Evolutionary conservation across 192 early-diverging fungal species (phyloP), one percentile per base, ranked within the genome.

Genomic region (Backusella macrospora): DNA sequence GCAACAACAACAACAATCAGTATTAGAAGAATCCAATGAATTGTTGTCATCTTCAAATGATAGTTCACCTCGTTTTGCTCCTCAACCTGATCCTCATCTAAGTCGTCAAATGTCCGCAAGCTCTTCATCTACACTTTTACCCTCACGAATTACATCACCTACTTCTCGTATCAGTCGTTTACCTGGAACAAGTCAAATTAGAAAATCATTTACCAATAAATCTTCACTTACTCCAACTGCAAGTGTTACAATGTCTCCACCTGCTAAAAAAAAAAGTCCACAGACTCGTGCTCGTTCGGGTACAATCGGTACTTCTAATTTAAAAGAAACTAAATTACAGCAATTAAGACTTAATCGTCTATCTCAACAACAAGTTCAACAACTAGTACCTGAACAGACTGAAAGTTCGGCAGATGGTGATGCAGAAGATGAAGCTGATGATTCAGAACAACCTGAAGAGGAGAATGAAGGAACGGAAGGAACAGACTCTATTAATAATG

Each of bases 401-500:
- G 72, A 67, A 47, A 71, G 80, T 29, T 80, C 81, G 18, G 38
- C 26, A 0, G 49, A 67, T 23, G 52, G 77, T 18, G 75, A 80
- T 13, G 65, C 76, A 64, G 75, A 79, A 39, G 76, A 81, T 21
- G 76, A 83, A 65, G 64, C 71, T 18, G 79, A 76, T 23, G 81
- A 82, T 12, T 78, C 43, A 3, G 71, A 76, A 2, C 68, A 70
- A 47, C n/a, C 13, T 29, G 44, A 70, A 39, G 68, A 45, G 49
- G 64, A 47, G 15, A n/a, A 48, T 9, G 43, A 21, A 4, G 68
- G 47, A 37, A 21, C 23, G 9, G 70, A 71, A 16, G 47, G 34
- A 40, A 37, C 26, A 21, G 49, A 71, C n/a, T 9, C 38, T 5
- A 39, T 38, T 21, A 39, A 64, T 39, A 34, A 23, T 26, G 52